phyloP scores from a whole-genome alignment of 2,329 filamentous ascomycete species.

The Xenoacremonium recifei region DNA sequence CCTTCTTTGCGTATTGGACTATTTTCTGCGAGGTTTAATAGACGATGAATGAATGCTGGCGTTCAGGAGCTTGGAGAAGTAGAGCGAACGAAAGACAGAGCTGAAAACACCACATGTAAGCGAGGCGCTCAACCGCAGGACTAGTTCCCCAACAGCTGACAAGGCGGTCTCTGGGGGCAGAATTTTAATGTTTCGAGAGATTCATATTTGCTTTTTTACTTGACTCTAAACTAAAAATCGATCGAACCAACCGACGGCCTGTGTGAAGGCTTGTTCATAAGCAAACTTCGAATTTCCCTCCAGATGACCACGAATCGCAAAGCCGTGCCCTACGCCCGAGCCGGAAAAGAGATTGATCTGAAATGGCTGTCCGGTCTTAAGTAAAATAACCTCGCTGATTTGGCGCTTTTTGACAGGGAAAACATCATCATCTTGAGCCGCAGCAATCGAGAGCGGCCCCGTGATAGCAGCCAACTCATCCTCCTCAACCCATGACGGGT shows the following conservation, averaged over 20 bases:
- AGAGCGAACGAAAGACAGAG: neutral
- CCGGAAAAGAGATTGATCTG: slow-evolving; percentile 4
- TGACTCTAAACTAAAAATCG: too few species aligned
- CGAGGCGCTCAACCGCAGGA: neutral
- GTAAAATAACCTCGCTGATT: slow-evolving; percentile 1
- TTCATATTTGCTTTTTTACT: neutral
- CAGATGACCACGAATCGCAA: slow-evolving; percentile 1
- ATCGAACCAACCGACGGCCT: slow-evolving; percentile 6
- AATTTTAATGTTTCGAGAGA: neutral
- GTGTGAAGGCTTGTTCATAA: slow-evolving; percentile 6
- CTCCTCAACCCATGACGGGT: slow-evolving; percentile 69
- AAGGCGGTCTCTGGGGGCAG: neutral
- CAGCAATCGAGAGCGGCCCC: slow-evolving; percentile 64
- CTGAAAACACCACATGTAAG: neutral
- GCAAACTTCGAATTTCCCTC: neutral
- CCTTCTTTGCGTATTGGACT: neutral
- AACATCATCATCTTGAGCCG: slow-evolving; percentile 21
- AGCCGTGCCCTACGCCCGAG: slow-evolving; percentile 2
- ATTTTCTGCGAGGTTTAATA: neutral
- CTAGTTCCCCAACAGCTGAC: neutral
- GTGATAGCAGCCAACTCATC: slow-evolving; percentile 63
- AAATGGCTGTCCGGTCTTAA: neutral
- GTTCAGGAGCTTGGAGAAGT: neutral
- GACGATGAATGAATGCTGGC: neutral
- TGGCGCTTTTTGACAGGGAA: slow-evolving; percentile 4